Conservation (phyloP, 352 stramenopile genomes). For the Pythium biforme region DNA sequence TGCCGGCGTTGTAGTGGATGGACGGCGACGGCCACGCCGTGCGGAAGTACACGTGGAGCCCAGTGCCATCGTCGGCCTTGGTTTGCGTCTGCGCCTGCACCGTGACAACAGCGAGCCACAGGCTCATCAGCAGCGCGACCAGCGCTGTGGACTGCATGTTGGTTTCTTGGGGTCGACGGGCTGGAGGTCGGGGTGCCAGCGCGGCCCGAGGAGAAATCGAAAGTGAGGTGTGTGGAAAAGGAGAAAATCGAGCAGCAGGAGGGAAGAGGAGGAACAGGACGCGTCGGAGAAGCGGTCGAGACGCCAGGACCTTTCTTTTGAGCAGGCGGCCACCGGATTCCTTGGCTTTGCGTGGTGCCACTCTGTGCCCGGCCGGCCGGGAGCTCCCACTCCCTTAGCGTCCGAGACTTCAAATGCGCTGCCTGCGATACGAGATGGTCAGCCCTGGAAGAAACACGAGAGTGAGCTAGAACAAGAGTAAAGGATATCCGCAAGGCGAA, state of each 20-base stretch:
- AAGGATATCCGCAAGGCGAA: not conserved
- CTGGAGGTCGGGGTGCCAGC: not conserved
- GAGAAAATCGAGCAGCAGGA: not conserved
- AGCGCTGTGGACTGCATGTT: not conserved
- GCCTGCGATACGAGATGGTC: not conserved
- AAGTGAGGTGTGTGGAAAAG: not conserved
- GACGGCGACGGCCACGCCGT: conserved; percentile 32
- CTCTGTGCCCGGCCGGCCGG: not conserved
- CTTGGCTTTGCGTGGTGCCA: not conserved
- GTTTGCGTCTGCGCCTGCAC: conserved; percentile 10
- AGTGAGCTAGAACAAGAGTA: too few species aligned
- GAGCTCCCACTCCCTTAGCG: not conserved
- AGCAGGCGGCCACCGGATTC: not conserved
- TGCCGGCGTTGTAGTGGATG: conserved; percentile 36
- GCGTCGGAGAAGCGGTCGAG: not conserved
- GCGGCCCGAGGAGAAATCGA: conserved; percentile 1
- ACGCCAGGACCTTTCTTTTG: not conserved
- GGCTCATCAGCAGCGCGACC: not conserved
- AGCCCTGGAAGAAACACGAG: not conserved
- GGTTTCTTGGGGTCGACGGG: not conserved
- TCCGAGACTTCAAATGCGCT: not conserved
- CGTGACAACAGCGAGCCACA: not conserved
- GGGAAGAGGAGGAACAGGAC: not conserved
- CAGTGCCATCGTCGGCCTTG: conserved; percentile 32
- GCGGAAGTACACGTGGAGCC: conserved; percentile 40